Evolutionary conservation across 2,329 filamentous ascomycete species (phyloP).

Genomic region (Neonectria sp.): DNA sequence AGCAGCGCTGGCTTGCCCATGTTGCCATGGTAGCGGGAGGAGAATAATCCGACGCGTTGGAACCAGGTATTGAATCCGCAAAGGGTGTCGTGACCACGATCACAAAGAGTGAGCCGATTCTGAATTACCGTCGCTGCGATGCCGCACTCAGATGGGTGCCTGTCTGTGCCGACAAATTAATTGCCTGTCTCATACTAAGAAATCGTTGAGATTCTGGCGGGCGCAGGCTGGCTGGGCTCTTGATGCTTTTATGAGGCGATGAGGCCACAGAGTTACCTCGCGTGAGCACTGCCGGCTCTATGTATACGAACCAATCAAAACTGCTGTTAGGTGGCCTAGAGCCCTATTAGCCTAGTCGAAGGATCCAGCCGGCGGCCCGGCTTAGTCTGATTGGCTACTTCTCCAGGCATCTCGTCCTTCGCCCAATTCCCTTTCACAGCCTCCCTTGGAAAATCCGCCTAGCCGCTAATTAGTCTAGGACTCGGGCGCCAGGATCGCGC

Average conservation of each 20-base stretch:
- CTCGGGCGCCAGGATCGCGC: constrained; percentile 17
- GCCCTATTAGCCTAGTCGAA: constrained; percentile 10
- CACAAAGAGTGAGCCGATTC: not conserved
- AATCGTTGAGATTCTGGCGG: not conserved
- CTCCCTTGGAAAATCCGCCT: not conserved
- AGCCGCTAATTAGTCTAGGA: constrained; percentile 8
- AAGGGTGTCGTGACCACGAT: not conserved
- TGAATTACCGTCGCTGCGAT: not conserved
- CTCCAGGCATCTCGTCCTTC: not conserved
- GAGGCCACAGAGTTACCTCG: constrained; percentile 7
- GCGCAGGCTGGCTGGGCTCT: not conserved
- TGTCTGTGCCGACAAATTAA: not conserved
- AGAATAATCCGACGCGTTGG: not conserved
- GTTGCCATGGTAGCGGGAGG: not conserved
- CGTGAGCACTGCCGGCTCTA: constrained; percentile 30
- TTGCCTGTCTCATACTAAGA: not conserved
- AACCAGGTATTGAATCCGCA: not conserved
- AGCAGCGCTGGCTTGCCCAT: not conserved
- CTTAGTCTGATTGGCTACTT: constrained; percentile 12
- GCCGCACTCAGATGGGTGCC: not conserved
- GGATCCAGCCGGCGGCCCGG: constrained; percentile 21
- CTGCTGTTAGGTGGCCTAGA: constrained; percentile 15
- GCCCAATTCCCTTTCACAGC: not conserved
- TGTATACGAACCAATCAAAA: constrained; percentile 37
- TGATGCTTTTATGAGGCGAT: constrained; percentile 1